Conservation (phyloP, 2,329 filamentous ascomycete genomes). For the Trichoderma lentiforme region DNA sequence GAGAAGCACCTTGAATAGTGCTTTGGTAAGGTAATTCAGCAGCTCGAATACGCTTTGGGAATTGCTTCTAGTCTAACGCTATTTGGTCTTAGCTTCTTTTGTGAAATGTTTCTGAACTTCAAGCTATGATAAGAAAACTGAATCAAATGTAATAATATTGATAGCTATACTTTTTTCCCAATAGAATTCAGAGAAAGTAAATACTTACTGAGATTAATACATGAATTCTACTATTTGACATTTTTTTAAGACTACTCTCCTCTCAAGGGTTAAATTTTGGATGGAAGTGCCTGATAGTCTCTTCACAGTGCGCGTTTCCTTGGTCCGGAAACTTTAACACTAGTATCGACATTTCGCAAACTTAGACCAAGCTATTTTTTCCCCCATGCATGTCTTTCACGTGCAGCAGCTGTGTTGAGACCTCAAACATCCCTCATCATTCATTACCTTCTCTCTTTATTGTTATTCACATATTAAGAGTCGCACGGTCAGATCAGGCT, state of each 20-base stretch:
- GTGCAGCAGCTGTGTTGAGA: not conserved
- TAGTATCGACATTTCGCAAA: not conserved
- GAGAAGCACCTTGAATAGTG: not conserved
- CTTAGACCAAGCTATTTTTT: not conserved
- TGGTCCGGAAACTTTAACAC: not conserved
- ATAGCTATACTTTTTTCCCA: not conserved
- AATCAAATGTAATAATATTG: not conserved
- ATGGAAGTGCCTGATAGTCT: not conserved
- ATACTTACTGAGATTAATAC: not conserved
- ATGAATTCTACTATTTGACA: not conserved
- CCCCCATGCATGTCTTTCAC: not conserved
- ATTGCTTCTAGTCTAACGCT: not conserved
- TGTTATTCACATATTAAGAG: not conserved
- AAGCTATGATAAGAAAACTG: not conserved
- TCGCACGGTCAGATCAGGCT: not conserved
- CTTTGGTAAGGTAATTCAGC: not conserved
- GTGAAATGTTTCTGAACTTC: not conserved
- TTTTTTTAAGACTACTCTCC: not conserved
- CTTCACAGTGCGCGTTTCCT: not conserved
- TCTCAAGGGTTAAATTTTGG: not conserved
- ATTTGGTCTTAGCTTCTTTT: not conserved
- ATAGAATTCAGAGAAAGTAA: not conserved
- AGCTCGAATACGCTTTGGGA: not conserved
- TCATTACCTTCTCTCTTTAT: not conserved
- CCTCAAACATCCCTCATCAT: not conserved